Evolutionary conservation across 2,329 filamentous ascomycete genomes (phyloP), one percentile per base, ranked within the genome.

Genomic region (Trichoderma asperellum): DNA sequence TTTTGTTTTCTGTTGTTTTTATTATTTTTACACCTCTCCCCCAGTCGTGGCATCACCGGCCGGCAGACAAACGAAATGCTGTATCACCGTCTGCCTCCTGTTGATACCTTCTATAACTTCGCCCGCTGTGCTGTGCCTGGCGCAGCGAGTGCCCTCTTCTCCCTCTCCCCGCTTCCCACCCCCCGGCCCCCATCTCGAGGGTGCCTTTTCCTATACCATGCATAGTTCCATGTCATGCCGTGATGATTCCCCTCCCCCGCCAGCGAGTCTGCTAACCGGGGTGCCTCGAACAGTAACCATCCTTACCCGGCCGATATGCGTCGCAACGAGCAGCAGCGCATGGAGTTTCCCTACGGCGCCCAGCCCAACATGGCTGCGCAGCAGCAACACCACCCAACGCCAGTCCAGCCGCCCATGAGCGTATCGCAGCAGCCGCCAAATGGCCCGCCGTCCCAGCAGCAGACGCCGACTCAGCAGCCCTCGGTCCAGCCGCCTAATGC

Each of bases 221-320:
- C 72, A 68, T 68, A 62, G 64, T 68, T 68, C 69, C 67, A 75
- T 74, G 71, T 61, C 71, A 73, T 72, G 70, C 73, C 74, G 75
- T 77, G 73, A 73, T 68, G 71, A 71, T 72, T 70, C 66, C 71
- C 70, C 72, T 73, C 71, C 72, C 70, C 68, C 71, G 71, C 72
- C 62, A 74, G 70, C 70, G 71, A 74, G 71, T 70, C 65, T 73
- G 74, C 78, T 79, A 73, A 80, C 73, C 73, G 70, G 68, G 71
- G 68, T 71, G 53, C 69, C 71, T 70, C 70, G 72, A 70, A 75
- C 70, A 81, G 80, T 74, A 80, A 80, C 70, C 84, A 87, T 75
- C 77, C 82, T 67, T 87, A 87, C 74, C 84, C 83, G 77, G 77
- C 81, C 73, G 84, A 87, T 72, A 83, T 87, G 84, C 80, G 81